A percentile compares a stretch with the other conserved stretches of the same genome.
phyloP scores from a whole-genome alignment of 73 alveolate species.

The Paramecium caudatum region DNA sequence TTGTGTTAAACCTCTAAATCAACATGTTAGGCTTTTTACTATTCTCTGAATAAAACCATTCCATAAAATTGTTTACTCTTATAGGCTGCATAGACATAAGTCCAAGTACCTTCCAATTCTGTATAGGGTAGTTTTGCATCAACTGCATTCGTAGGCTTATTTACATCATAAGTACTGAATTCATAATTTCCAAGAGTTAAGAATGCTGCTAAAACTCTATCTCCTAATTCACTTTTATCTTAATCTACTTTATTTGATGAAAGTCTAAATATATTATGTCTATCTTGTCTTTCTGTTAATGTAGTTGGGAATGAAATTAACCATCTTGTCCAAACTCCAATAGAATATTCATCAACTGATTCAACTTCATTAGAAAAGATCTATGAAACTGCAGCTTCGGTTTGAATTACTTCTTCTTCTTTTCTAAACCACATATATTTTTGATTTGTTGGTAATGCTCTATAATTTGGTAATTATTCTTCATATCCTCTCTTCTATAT shows the following conservation, averaged over 20 bases:
- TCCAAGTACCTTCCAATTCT: conserved; percentile 25
- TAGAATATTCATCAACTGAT: conserved; percentile 58
- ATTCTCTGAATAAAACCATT: conserved; percentile 18
- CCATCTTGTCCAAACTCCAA: conserved; percentile 69
- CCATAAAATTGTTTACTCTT: conserved; percentile 18
- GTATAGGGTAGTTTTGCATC: conserved; percentile 40
- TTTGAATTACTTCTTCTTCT: neutral
- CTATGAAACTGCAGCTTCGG: neutral
- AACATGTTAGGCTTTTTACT: conserved; percentile 4
- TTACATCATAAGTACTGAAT: conserved; percentile 41
- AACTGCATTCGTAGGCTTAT: neutral
- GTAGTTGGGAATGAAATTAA: neutral
- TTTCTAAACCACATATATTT: conserved; percentile 17
- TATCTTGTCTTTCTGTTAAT: conserved; percentile 7
- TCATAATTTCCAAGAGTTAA: neutral
- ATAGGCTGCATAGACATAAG: neutral
- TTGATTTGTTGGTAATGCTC: neutral
- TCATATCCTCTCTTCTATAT: conserved; percentile 41
- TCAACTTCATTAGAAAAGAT: conserved; percentile 3
- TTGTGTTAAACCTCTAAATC: conserved; percentile 1
- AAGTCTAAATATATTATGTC: conserved; percentile 17
- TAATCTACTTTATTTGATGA: neutral
- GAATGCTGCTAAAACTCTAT: conserved; percentile 43
- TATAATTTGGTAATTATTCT: conserved; percentile 21
- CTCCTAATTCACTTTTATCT: conserved; percentile 36